Evolutionary conservation across 306 rosid species (phyloP).

Genomic region (Dryas alaskensis): DNA sequence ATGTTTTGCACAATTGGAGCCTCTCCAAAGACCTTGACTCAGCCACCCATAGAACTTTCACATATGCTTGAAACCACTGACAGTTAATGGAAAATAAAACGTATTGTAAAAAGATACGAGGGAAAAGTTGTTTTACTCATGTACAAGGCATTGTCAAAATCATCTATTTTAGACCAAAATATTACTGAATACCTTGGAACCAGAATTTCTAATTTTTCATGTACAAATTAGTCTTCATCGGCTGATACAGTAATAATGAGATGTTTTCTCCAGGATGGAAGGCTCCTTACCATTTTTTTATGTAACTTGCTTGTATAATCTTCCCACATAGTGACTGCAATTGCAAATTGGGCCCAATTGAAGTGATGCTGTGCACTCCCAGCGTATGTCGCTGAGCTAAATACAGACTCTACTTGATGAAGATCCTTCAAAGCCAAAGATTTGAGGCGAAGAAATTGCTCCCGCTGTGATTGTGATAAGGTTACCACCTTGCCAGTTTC

Average conservation of each 20-base stretch:
- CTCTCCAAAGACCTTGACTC: constrained; percentile 31
- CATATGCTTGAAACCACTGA: neutral
- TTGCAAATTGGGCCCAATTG: constrained; percentile 48
- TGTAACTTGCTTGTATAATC: constrained; percentile 42
- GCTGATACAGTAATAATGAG: constrained; percentile 53
- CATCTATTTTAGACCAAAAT: neutral
- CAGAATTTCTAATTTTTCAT: no score
- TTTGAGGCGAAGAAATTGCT: constrained; percentile 38
- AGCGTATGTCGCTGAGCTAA: constrained; percentile 22
- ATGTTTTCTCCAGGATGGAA: constrained; percentile 58
- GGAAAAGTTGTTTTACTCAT: neutral
- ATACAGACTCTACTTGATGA: constrained; percentile 38
- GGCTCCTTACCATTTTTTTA: constrained; percentile 42
- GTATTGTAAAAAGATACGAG: no score
- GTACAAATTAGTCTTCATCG: constrained; percentile 5
- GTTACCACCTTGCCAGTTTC: constrained; percentile 35
- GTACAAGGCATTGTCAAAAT: neutral
- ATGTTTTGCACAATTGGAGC: constrained; percentile 47
- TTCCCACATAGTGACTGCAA: constrained; percentile 50
- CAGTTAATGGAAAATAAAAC: no score
- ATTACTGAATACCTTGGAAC: neutral
- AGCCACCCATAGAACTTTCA: neutral
- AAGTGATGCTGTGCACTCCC: constrained; percentile 27
- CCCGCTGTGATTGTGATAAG: constrained; percentile 40
- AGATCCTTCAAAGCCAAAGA: constrained; percentile 46